Conservation (phyloP, 2,329 filamentous ascomycete species). For the Fusarium sp. region DNA sequence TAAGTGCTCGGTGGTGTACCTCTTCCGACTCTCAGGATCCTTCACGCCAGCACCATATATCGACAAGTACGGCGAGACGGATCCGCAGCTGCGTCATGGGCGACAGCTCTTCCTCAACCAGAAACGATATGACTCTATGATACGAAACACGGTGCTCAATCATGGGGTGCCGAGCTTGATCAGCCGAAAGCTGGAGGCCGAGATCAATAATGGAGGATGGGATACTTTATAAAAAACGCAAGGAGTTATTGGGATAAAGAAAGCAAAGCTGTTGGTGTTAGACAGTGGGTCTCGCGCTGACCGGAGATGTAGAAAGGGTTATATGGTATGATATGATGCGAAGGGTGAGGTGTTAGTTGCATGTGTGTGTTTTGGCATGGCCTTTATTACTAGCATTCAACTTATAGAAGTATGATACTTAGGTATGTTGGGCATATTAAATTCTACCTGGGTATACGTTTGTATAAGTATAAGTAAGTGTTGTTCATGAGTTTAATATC, state of each 20-base stretch:
- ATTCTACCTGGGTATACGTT: not conserved
- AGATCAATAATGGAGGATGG: conserved; percentile 98
- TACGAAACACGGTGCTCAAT: conserved; percentile 86
- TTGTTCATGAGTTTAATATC: not conserved
- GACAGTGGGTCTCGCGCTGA: not conserved
- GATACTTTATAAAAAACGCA: conserved; percentile 68
- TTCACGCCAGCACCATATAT: conserved; percentile 92
- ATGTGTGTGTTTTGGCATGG: conserved; percentile 7
- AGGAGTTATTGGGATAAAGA: conserved; percentile 2
- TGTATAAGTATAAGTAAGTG: not conserved
- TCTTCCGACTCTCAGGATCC: conserved; percentile 83
- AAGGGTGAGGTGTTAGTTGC: conserved; percentile 4
- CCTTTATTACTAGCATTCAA: conserved; percentile 9
- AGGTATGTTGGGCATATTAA: not conserved
- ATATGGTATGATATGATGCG: not conserved
- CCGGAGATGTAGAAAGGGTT: not conserved
- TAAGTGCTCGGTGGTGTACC: conserved; percentile 91
- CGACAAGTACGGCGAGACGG: conserved; percentile 94
- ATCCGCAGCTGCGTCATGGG: conserved; percentile 87
- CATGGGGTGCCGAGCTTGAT: conserved; percentile 92
- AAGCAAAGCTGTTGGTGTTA: not conserved
- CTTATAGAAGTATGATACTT: conserved; percentile 9
- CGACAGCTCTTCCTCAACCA: conserved; percentile 94
- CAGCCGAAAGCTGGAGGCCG: conserved; percentile 88
- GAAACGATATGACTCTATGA: conserved; percentile 88